Conservation (phyloP, 345 rosid genomes). For the Salix koriyanagi region DNA sequence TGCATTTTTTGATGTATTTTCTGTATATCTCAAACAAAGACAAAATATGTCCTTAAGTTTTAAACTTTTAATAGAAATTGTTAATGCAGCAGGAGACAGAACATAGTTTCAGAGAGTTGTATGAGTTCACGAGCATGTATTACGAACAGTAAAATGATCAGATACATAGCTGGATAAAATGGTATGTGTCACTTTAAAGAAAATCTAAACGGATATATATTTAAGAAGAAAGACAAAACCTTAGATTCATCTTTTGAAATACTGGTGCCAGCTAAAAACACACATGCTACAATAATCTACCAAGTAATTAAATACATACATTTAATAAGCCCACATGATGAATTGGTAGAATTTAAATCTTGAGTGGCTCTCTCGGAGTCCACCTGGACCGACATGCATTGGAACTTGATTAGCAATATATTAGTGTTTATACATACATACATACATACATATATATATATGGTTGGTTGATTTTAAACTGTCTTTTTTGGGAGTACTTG, state of each 20-base stretch:
- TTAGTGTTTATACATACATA: not conserved
- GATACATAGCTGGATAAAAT: not conserved
- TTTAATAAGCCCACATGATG: not conserved
- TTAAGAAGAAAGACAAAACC: slow-evolving; percentile 43
- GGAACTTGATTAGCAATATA: slow-evolving; percentile 12
- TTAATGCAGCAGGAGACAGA: not conserved
- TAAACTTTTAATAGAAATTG: not conserved
- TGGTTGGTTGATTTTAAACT: slow-evolving; percentile 14
- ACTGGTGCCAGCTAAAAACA: slow-evolving; percentile 46
- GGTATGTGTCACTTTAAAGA: slow-evolving; percentile 21
- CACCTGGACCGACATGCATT: slow-evolving; percentile 28
- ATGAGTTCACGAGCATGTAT: slow-evolving; percentile 24
- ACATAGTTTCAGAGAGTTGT: slow-evolving; percentile 4
- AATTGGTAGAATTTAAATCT: slow-evolving; percentile 2
- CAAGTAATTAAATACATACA: not conserved
- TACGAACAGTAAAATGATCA: slow-evolving; percentile 10
- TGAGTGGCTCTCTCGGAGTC: slow-evolving; percentile 17
- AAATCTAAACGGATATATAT: slow-evolving; percentile 26
- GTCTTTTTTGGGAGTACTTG: slow-evolving; percentile 10
- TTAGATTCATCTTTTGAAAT: slow-evolving; percentile 34
- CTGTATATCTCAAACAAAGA: not conserved
- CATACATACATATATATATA: rapidly evolving
- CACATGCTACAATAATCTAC: slow-evolving; percentile 15
- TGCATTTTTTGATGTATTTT: not conserved
- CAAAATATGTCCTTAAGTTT: no score